Conservation (phyloP, 2,329 filamentous ascomycete species). For the Xylaria sp. region DNA sequence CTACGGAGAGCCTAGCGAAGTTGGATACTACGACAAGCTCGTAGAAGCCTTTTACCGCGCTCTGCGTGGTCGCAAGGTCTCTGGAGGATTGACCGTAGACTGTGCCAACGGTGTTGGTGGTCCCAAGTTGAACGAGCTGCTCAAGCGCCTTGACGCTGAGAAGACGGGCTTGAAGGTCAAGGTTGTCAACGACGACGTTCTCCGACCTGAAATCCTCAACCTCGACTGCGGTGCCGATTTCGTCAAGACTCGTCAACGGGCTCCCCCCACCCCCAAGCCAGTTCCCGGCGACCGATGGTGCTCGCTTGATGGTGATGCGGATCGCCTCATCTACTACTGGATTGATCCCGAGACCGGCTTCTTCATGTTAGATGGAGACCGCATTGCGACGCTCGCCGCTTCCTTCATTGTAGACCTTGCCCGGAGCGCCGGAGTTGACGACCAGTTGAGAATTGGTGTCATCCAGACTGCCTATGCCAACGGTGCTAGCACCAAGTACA, state of each 20-base stretch:
- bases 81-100: constrained; percentile 76
- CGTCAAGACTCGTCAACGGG: constrained; percentile 94
- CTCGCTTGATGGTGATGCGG: constrained; percentile 91
- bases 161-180: constrained; percentile 73
- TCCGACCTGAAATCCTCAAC: constrained; percentile 85
- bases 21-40: constrained; percentile 93
- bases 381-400: constrained; percentile 89
- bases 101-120: constrained; percentile 96
- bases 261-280: constrained; percentile 76
- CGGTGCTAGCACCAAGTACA: constrained; percentile 86
- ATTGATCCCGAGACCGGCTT: constrained; percentile 76
- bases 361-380: constrained; percentile 90
- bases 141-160: constrained; percentile 70
- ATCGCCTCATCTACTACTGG: constrained; percentile 95
- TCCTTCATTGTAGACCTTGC: constrained; percentile 90
- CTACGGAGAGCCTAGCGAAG: constrained; percentile 84
- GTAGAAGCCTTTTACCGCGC: constrained; percentile 77
- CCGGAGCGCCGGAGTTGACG: constrained; percentile 68
- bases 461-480: constrained; percentile 98
- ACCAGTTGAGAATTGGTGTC: constrained; percentile 83
- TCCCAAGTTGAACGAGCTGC: constrained; percentile 78
- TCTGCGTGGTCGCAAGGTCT: constrained; percentile 68
- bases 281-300: constrained; percentile 72
- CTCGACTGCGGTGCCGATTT: constrained; percentile 93
- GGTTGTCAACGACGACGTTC: constrained; percentile 87